Evolutionary conservation across 2,329 filamentous ascomycete species (phyloP), one percentile per base, ranked within the genome.

Genomic region (Ascochyta clinopodiicola): DNA sequence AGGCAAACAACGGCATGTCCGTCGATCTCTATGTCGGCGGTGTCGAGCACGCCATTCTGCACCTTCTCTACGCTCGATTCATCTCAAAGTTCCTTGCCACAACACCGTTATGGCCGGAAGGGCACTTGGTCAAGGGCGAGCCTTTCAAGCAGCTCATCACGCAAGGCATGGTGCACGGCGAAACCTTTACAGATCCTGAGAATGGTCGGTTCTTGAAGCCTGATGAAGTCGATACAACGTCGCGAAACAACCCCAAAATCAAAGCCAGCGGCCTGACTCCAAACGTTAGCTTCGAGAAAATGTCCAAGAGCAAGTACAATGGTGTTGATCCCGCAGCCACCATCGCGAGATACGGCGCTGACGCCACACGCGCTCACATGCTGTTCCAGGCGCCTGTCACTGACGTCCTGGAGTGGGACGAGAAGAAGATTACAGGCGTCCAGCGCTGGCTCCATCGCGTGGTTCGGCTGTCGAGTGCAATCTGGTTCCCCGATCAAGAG

Each of bases 271-370:
- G 86, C 3, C 76, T 83, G 43, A 67, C 70, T 0, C 86, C 89
- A 1, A 83, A 79, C 25, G 76, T 92, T 17, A 87, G 85, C 1
- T 96, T 84, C 65, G 92, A 96, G 73, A 96, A 96, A 72, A 96
- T 96, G 92, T 95, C 90, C 35, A 96, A 96, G 77, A 96, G 91
- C 67, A 96, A 96, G 75, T 83, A 95, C 78, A 96, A 96, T 69
- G 92, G 92, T 24, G 91, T 96, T 6, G 91, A 96, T 69, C 92
- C 92, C 0, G 86, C 85, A 0, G 80, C 79, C 0, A 90, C 89
- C 60, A 91, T 95, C 53, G 78, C 81, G 7, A 86, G 85, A 62
- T 88, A 95, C 65, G 92, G 92, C 21, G 90, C 92, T 1, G 92
- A 96, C 73, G 88, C 90, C 6, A 92, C 90, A 2, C 82, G 92